Conservation (phyloP, 139 green algal genomes). For the Trebouxia sp. region DNA sequence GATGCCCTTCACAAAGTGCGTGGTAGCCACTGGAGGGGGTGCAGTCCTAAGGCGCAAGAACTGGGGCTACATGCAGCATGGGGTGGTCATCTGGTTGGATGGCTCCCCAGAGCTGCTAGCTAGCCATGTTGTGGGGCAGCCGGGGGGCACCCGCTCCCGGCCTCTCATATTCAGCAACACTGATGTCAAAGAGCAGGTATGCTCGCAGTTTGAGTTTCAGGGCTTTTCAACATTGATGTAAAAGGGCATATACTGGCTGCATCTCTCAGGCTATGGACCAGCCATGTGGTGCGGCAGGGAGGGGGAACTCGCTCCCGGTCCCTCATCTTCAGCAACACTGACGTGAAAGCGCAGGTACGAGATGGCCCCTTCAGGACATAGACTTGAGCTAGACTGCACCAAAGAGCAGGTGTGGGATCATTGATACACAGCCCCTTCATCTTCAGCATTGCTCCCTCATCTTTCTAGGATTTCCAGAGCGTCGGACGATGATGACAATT, state of each 20-base stretch:
- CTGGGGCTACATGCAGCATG: slow-evolving; percentile 89
- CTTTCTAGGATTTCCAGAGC: too few species aligned
- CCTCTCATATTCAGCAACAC: neutral
- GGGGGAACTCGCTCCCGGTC: slow-evolving; percentile 8
- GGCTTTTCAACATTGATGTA: too few species aligned
- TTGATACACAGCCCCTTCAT: too few species aligned
- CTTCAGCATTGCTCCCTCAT: too few species aligned
- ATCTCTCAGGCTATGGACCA: slow-evolving; percentile 61
- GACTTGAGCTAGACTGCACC: too few species aligned
- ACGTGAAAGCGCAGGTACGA: neutral
- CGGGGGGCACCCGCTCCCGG: slow-evolving; percentile 9
- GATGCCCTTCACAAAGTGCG: slow-evolving; percentile 72
- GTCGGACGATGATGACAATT: too few species aligned
- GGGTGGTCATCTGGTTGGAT: slow-evolving; percentile 84
- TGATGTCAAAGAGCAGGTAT: slow-evolving; percentile 7
- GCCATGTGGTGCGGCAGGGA: slow-evolving; percentile 62
- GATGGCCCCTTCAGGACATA: too few species aligned
- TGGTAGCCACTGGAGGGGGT: slow-evolving; percentile 86
- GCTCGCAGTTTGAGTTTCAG: too few species aligned
- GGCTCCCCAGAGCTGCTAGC: slow-evolving; percentile 69
- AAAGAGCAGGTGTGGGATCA: too few species aligned
- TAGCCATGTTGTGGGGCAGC: slow-evolving; percentile 63
- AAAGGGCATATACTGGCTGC: too few species aligned
- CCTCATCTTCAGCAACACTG: neutral
- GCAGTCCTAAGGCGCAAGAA: slow-evolving; percentile 72